Conservation (phyloP, 352 stramenopile genomes). For the Pythium biforme region DNA sequence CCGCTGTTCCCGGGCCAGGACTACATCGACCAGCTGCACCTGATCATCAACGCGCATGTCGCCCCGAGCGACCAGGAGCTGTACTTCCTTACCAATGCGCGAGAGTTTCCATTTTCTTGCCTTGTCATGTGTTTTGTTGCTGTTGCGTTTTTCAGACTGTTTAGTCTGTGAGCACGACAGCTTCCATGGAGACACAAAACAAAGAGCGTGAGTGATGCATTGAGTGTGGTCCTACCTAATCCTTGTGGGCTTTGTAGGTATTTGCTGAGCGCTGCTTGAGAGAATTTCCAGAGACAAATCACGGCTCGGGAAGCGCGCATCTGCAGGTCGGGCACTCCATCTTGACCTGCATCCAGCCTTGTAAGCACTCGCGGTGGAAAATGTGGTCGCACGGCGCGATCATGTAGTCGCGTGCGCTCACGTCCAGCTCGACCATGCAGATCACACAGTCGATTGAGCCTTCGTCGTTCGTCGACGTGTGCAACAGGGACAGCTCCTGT, state of each 20-base stretch:
- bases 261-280: not conserved
- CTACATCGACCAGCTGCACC: too few species aligned
- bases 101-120: too few species aligned
- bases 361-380: conserved; percentile 93
- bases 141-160: not conserved
- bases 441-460: conserved; percentile 84
- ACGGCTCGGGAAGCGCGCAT: conserved; percentile 87
- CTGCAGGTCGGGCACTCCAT: conserved; percentile 97
- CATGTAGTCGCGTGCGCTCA: conserved; percentile 91
- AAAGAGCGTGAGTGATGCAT: conserved; percentile 13
- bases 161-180: not conserved
- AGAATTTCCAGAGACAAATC: too few species aligned
- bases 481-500: conserved; percentile 65
- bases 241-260: not conserved
- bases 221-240: conserved; percentile 8
- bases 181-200: not conserved
- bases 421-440: conserved; percentile 84
- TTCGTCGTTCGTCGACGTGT: conserved; percentile 51
- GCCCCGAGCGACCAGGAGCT: too few species aligned
- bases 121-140: not conserved
- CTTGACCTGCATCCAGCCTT: conserved; percentile 97
- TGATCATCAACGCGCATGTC: too few species aligned
- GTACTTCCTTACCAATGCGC: too few species aligned
- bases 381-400: conserved; percentile 96
- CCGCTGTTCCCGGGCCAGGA: too few species aligned